These are phyloP conservation scores for Penicillium soppii DNA, from an alignment of 495 filamentous ascomycete species.

Conservation along the genomic window DNA sequence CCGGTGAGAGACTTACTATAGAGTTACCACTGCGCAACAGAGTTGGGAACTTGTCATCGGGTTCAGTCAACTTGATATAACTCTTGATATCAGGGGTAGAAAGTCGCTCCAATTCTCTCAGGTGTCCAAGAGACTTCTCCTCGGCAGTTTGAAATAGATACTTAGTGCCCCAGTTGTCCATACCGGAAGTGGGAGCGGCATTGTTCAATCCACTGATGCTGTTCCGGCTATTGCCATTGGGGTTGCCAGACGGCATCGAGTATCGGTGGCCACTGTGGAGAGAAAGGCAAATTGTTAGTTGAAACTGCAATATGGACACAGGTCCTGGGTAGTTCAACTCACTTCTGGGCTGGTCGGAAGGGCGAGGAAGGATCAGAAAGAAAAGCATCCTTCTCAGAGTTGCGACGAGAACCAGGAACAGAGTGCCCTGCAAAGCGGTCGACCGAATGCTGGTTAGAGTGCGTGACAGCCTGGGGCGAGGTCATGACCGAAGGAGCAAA, in stretches of 20 bases:
- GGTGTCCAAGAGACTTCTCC: slow-evolving; percentile 42
- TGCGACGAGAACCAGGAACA: slow-evolving; percentile 78
- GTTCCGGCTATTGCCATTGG: slow-evolving; percentile 57
- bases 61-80: slow-evolving; percentile 69
- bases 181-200: slow-evolving; percentile 34
- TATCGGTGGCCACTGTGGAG: slow-evolving; percentile 66
- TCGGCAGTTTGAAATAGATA: slow-evolving; percentile 87
- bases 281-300: slow-evolving; percentile 29
- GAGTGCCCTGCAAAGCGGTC: slow-evolving; percentile 70
- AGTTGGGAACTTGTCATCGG: slow-evolving; percentile 82
- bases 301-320: neutral
- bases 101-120: slow-evolving; percentile 49
- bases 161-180: slow-evolving; percentile 71
- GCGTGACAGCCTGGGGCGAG: slow-evolving; percentile 48
- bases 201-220: slow-evolving; percentile 46
- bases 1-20: slow-evolving; percentile 55
- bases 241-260: slow-evolving; percentile 78
- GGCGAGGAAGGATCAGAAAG: slow-evolving; percentile 31
- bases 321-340: slow-evolving; percentile 19
- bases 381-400: slow-evolving; percentile 50
- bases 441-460: slow-evolving; percentile 22
- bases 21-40: slow-evolving; percentile 68
- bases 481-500: slow-evolving; percentile 71
- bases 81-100: slow-evolving; percentile 65
- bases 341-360: slow-evolving; percentile 40